Base-by-base conservation (phyloP, 2,329 filamentous ascomycete species). In the Tolypocladium sp. region DNA sequence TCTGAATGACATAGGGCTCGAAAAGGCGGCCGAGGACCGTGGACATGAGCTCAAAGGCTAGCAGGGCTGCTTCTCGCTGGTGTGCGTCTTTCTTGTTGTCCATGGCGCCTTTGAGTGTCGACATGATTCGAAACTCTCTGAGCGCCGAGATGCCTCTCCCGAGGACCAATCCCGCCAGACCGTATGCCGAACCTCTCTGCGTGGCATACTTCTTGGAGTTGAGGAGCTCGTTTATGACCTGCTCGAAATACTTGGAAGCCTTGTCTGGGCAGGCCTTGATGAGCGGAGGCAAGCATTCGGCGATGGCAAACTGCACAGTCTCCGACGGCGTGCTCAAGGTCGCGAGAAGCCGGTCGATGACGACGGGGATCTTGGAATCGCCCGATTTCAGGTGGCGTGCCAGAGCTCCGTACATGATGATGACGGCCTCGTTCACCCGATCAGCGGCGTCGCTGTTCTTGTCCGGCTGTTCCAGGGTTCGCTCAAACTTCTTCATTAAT, bases 251-350 rank as follows among this genome's bases (percentile, higher is more conserved):
- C 55, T 87, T 85, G 40, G 86, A 83, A 3, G 89, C 86, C 68
- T 93, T 89, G 61, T 92, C 85, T 37, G 83, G 84, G 54, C 89
- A 93, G 3, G 91, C 88, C 60, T 85, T 87, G 38, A 99, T 86
- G n/a, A 99, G 80, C 1, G 94, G 92, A 17, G 94, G 93, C 27
- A 99, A 79, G 67, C 94, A 99, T 68, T 94, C 91, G 4, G 95
- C 92, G 60, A 97, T 92, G 54, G 94, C 94, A 70, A 94, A 97
- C 73, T 99, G 94, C 1, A 99, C 94, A 20, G 91, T 92, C 73
- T 99, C 94, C 0, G 94, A 97, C 35, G 94, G 94, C 15, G 93
- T 97, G 71, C 89, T 94, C 52, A 99, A 79, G 8, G 95, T 97
- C 27, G 86, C 85, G 59, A 99, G 81, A 27, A 99, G 80, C 62